Conservation (phyloP, 2,329 filamentous ascomycete species). For the Dothideomycetes sp. region DNA sequence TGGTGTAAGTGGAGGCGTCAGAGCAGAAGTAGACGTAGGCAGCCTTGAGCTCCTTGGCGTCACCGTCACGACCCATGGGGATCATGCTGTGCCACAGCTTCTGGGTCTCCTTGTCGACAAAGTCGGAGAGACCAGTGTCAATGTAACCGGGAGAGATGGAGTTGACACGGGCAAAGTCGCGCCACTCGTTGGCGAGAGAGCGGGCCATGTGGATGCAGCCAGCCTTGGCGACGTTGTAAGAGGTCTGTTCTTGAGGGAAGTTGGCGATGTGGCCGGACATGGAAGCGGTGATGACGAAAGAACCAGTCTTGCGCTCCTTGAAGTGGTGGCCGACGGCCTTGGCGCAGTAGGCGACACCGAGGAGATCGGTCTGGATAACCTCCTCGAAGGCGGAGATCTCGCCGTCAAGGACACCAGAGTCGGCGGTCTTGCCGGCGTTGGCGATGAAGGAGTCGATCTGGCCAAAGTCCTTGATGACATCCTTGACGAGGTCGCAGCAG, state of each 20-base stretch:
- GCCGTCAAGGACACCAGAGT: slow-evolving; percentile 59
- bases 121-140: slow-evolving; percentile 58
- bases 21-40: slow-evolving; percentile 46
- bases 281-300: slow-evolving; percentile 57
- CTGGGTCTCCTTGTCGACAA: slow-evolving; percentile 50
- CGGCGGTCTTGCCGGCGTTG: slow-evolving; percentile 62
- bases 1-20: slow-evolving; percentile 43
- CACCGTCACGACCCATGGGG: slow-evolving; percentile 50
- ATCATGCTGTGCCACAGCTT: slow-evolving; percentile 52
- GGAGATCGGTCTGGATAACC: slow-evolving; percentile 79
- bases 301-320: slow-evolving; percentile 55
- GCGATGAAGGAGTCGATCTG: slow-evolving; percentile 59
- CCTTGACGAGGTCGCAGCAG: slow-evolving; percentile 48
- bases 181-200: slow-evolving; percentile 61
- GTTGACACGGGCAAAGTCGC: slow-evolving; percentile 60
- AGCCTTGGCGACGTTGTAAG: slow-evolving; percentile 58
- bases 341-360: slow-evolving; percentile 76
- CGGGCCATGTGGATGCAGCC: slow-evolving; percentile 56
- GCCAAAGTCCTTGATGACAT: slow-evolving; percentile 60
- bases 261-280: slow-evolving; percentile 80
- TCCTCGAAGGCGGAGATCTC: slow-evolving; percentile 63
- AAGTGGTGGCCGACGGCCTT: slow-evolving; percentile 79
- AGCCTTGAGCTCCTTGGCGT: slow-evolving; percentile 58
- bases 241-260: slow-evolving; percentile 61
- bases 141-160: slow-evolving; percentile 61